Evolutionary conservation across 1,284 basidiomycete genomes (phyloP).

Genomic region (Irpex sp.): DNA sequence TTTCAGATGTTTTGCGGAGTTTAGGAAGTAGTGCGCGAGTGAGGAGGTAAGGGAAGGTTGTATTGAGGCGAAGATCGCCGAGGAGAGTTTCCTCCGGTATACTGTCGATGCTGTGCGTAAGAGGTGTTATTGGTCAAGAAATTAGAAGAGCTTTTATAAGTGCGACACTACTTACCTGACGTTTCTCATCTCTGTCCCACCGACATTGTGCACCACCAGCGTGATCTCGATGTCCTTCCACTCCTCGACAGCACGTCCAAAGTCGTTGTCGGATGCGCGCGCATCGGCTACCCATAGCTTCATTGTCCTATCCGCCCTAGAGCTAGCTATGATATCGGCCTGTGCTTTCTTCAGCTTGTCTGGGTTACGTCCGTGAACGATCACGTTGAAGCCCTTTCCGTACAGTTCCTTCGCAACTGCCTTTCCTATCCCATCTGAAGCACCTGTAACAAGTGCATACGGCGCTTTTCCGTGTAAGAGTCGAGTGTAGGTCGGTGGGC

Average conservation of each 20-base stretch:
- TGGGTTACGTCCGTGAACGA: constrained; percentile 27
- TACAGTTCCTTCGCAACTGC: constrained; percentile 24
- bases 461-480: constrained; percentile 21
- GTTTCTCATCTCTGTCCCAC: constrained; percentile 11
- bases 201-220: constrained; percentile 26
- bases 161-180: background rate
- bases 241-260: constrained; percentile 16
- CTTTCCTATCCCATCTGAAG: constrained; percentile 28
- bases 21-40: constrained; percentile 7
- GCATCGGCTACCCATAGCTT: constrained; percentile 7
- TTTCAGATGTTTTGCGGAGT: constrained; percentile 3
- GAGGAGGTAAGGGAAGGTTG: constrained; percentile 4
- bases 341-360: constrained; percentile 22
- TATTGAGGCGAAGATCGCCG: constrained; percentile 3
- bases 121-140: background rate
- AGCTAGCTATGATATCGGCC: constrained; percentile 15
- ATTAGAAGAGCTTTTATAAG: too few species aligned
- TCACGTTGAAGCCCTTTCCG: constrained; percentile 24
- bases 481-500: constrained; percentile 17
- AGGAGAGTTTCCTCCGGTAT: constrained; percentile 4
- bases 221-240: constrained; percentile 24
- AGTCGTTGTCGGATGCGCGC: constrained; percentile 17
- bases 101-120: constrained; percentile 1
- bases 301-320: background rate
- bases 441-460: constrained; percentile 26